These are phyloP conservation scores for Talaromyces ruber DNA, from an alignment of 495 filamentous ascomycete species.

Conservation along the genomic window DNA sequence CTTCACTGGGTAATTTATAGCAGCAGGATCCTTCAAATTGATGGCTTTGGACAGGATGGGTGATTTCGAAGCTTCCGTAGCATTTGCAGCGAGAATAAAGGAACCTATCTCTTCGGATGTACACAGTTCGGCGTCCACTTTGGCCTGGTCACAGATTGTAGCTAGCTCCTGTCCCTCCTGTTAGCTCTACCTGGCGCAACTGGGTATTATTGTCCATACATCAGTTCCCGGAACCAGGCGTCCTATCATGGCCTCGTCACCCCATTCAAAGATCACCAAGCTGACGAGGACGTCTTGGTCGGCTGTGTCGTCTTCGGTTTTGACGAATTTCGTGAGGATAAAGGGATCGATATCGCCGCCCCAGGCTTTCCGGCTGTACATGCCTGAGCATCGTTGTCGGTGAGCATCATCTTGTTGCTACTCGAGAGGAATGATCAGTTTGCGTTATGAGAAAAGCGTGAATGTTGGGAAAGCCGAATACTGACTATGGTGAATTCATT, in stretches of 20 bases:
- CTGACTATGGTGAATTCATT: slow-evolving; percentile 57
- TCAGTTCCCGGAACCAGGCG: slow-evolving; percentile 23
- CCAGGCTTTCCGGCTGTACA: slow-evolving; percentile 91
- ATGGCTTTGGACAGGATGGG: slow-evolving; percentile 71
- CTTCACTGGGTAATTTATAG: slow-evolving; percentile 72
- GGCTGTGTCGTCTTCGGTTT: slow-evolving; percentile 37
- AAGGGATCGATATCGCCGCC: slow-evolving; percentile 81
- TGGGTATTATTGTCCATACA: slow-evolving; percentile 14
- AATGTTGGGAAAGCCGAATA: slow-evolving; percentile 4
- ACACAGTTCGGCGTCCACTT: slow-evolving; percentile 61
- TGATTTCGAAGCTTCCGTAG: slow-evolving; percentile 55
- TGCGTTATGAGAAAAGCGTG: background rate
- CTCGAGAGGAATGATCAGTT: slow-evolving; percentile 1
- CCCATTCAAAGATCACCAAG: slow-evolving; percentile 91
- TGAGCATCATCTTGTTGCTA: slow-evolving; percentile 70
- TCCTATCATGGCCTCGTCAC: slow-evolving; percentile 74
- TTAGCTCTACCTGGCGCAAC: slow-evolving; percentile 8
- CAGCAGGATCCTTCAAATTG: slow-evolving; percentile 64
- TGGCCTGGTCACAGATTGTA: slow-evolving; percentile 66
- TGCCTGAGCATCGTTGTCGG: slow-evolving; percentile 86
- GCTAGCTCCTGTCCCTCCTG: slow-evolving; percentile 42
- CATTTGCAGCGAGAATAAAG: slow-evolving; percentile 72
- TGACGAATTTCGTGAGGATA: slow-evolving; percentile 75
- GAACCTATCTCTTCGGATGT: slow-evolving; percentile 66
- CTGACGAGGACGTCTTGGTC: slow-evolving; percentile 68